Evolutionary conservation across 305 asterid species (phyloP), one percentile per base, ranked within the genome.

Genomic region (Fraxinus paxiana): DNA sequence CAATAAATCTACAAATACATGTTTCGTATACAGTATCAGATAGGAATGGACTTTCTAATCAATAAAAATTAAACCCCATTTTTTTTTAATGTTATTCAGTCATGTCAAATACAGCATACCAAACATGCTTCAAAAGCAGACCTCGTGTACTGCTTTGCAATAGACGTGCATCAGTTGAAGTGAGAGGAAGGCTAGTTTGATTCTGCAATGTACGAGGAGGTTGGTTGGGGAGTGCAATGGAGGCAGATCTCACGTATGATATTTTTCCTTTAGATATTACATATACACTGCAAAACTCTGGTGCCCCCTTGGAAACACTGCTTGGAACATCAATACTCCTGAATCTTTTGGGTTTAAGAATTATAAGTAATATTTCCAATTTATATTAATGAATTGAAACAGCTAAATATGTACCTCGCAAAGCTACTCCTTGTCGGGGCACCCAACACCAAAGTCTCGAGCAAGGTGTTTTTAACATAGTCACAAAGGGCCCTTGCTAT

Each of bases 261-360:
- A 82, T 77, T 81, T 82, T 82, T 69, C 80, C 87, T 73, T 77
- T 82, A 8, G 85, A 54, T 38, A 82, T 77, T 24, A 82, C 63
- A 72, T 82, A 78, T 28, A 82, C 82, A 56, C 48, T 51, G 65
- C 85, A 82, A 73, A 77, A 82, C 63, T 82, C 85, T 2, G 85
- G 85, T n/a, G 48, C 85, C 61, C 70, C 70, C 20, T 71, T 77
- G 37, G 79, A 73, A 4, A 77, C 79, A 20, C 20, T 56, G 74
- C 70, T 77, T 15, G 85, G 85, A 30, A 78, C 78, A 51, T 82
- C 85, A 22, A 77, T 37, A 13, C 15, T 10, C 75, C 61, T 82
- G 46, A 82, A 82, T 71, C 85, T 82, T 48, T 77, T 43, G 17
- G 30, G 65, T 35, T 43, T 48, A 28, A 59, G 22, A 37, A 77